phyloP scores from a whole-genome alignment of 2,329 filamentous ascomycete species.

The Penicillium frequentans region DNA sequence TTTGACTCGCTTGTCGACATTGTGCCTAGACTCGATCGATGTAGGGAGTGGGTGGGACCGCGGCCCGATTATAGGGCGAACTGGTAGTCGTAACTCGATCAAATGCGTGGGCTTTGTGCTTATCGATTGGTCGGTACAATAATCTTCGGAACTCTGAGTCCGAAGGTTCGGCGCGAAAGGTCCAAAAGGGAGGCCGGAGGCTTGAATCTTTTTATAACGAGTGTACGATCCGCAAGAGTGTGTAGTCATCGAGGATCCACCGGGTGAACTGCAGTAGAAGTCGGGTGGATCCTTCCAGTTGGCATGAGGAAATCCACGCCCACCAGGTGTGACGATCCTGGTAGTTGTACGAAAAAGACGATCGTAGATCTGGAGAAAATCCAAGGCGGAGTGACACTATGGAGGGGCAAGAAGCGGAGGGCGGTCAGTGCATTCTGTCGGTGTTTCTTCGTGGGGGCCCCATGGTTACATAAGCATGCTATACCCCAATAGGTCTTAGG shows the following conservation, averaged over 20 bases:
- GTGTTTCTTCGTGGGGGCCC: neutral
- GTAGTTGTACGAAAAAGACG: neutral
- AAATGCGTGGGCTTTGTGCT: neutral
- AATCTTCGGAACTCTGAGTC: neutral
- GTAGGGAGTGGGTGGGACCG: neutral
- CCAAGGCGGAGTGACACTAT: neutral
- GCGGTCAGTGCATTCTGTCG: neutral
- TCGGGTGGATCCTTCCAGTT: slow-evolving; percentile 5
- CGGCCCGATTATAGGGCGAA: neutral
- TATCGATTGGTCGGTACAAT: neutral
- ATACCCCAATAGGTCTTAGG: neutral
- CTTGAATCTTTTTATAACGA: neutral
- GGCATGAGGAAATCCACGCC: slow-evolving; percentile 8
- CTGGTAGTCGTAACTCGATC: neutral
- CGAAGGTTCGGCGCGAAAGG: neutral
- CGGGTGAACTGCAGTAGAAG: slow-evolving; percentile 1
- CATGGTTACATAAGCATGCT: neutral
- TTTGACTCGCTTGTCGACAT: slow-evolving; percentile 1
- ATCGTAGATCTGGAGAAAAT: neutral
- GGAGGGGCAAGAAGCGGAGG: neutral
- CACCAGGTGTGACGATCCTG: slow-evolving; percentile 6
- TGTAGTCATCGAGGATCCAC: slow-evolving; percentile 2
- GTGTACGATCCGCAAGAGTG: neutral
- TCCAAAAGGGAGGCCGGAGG: neutral
- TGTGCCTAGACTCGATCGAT: neutral